Base-by-base conservation (phyloP, 2,329 filamentous ascomycete species). In the Hymenoscyphus scutula region DNA sequence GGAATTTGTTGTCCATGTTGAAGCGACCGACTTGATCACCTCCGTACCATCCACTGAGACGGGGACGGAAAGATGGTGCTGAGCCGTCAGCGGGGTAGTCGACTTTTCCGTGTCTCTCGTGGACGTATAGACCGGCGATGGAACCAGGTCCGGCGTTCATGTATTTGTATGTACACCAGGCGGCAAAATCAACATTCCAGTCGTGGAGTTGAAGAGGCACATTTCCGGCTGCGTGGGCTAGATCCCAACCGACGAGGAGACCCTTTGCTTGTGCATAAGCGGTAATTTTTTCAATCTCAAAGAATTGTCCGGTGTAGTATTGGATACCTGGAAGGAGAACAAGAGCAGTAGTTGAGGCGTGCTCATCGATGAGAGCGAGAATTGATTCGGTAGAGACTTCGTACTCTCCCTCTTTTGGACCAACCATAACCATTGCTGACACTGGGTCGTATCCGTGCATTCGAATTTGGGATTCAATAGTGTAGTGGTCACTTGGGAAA, bases 141-240 rank as follows among this genome's bases (percentile, higher is more conserved):
- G 87, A 83, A 3, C 92, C 92, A 0, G 92, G 91, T 0, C 92
- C 92, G 29, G 88, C 87, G 73, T 96, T 96, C 74, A 96, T 84
- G 78, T 97, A 97, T 78, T 97, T 97, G 82, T 97, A 97, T 19
- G 89, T 93, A 76, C 92, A 97, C 92, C 92, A 97, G 60, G 85
- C 90, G 17, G 93, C 92, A 71, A 96, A 96, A 75, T 97, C 92
- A 37, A 96, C 91, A 68, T 90, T 83, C 92, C 92, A 97, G 70
- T 94, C 90, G 75, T 96, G 92, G 23, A 97, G 81, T 62, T 81
- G 77, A 19, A 97, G 77, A 48, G 89, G 86, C 1, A 96, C 90
- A 72, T 97, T 97, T 34, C 92, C 92, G 25, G 85, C 90, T 0
- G 91, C 91, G 74, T 96, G 92, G 0, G 92, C 92, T 29, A 95